phyloP scores from a whole-genome alignment of 2,329 filamentous ascomycete species.

The Coniochaeta hoffmannii region DNA sequence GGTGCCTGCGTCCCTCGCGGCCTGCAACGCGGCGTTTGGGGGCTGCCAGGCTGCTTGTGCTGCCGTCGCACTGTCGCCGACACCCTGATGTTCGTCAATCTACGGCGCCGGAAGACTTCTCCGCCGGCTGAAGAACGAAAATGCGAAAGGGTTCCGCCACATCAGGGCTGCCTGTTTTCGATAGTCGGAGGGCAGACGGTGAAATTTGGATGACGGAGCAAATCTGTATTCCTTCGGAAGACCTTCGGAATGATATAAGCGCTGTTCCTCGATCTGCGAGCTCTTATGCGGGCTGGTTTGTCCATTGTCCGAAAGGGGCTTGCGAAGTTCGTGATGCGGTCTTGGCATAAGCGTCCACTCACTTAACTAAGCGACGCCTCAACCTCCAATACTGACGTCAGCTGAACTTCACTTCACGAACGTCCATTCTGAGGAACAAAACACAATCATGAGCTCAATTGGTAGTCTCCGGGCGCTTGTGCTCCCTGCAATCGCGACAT shows the following conservation, averaged over 20 bases:
- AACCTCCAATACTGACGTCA: not conserved
- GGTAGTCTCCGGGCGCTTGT: not conserved
- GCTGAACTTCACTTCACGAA: not conserved
- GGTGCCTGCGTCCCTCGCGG: not conserved
- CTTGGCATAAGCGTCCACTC: not conserved
- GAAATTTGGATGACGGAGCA: too few species aligned
- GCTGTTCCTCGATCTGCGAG: too few species aligned
- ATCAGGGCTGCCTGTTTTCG: too few species aligned
- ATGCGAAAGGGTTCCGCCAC: not conserved
- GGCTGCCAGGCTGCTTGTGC: conserved; percentile 1
- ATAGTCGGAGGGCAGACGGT: too few species aligned
- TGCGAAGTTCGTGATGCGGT: too few species aligned
- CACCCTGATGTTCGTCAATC: too few species aligned
- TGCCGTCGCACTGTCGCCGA: not conserved
- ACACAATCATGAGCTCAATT: not conserved
- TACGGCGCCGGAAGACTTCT: too few species aligned
- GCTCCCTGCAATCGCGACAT: conserved; percentile 2
- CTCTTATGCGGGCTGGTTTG: too few species aligned
- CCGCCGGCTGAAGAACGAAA: not conserved
- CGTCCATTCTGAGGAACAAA: not conserved
- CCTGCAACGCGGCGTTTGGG: not conserved
- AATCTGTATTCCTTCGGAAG: too few species aligned
- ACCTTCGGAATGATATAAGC: too few species aligned
- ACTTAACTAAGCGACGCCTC: not conserved
- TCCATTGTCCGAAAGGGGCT: too few species aligned